Base-by-base conservation (phyloP, 2,329 filamentous ascomycete species). In the Talaromyces sp. region DNA sequence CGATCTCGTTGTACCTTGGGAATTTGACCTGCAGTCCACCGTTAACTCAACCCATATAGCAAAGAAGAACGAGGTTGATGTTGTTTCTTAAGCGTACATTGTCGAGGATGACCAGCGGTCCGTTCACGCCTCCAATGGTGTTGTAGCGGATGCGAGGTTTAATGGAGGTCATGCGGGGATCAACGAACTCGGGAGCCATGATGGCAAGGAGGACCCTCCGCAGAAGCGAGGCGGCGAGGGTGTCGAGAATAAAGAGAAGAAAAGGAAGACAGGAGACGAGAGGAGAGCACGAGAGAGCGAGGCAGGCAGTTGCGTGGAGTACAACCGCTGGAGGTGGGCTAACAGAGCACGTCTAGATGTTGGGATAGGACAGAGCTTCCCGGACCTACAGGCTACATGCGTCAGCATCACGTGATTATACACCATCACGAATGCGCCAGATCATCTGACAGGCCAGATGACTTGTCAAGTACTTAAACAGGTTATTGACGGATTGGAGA, bases 91-190 rank as follows among this genome's bases (percentile, higher is more conserved):
- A 52, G 61, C 87, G 68, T 77, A 96, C 93, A 85, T 96, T 96
- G 76, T 98, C 95, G 68, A 99, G 86, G 73, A 99, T 93, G 74
- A 99, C 95, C 78, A 99, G 86, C 71, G 95, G 95, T 62, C 95
- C 95, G 81, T 99, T 99, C 79, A 99, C 89, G 82, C 93, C 93
- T 73, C 92, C 91, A 75, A 99, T 92, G 70, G 95, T 99, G 83
- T 99, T 99, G 86, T 99, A 99, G 72, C 89, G 88, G 79, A 98
- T 84, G 75, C 87, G 82, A 68, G 88, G 88, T 74, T 86, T 84
- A 75, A 90, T 78, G 69, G 75, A 74, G 66, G 73, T 73, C 78
- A 81, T 80, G 68, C 78, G 75, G 63, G 74, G 75, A 64, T 80
- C 78, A 65, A 76, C 67, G 55, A 77, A 70, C 53, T 74, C 75